Evolutionary conservation across 768 basidiomycete genomes (phyloP).

Genomic region (Auricularia sp.): DNA sequence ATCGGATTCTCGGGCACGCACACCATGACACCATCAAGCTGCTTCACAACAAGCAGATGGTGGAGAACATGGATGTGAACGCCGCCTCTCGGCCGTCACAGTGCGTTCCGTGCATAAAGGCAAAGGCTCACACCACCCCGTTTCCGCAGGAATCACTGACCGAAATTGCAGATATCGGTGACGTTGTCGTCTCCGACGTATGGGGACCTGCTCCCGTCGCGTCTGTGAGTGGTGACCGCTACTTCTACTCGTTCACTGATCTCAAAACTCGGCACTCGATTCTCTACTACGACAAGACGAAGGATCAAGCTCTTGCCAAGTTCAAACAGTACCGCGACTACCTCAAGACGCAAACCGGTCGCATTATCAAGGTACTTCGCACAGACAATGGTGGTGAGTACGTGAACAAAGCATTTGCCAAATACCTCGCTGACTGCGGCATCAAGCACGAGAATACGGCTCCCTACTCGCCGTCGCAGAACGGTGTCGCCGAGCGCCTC

Average conservation of each 20-base stretch:
- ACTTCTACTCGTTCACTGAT: not conserved
- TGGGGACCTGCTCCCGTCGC: not conserved
- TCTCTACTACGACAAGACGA: not conserved
- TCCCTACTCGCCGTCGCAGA: slow-evolving; percentile 29
- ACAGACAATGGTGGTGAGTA: slow-evolving; percentile 21
- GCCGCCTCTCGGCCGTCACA: not conserved
- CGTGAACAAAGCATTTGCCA: slow-evolving; percentile 6
- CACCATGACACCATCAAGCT: not conserved
- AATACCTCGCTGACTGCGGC: slow-evolving; percentile 12
- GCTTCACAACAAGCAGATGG: not conserved
- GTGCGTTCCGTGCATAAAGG: not conserved
- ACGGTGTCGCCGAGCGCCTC: slow-evolving; percentile 27
- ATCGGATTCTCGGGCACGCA: not conserved
- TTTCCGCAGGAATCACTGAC: not conserved
- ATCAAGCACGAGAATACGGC: slow-evolving; percentile 17
- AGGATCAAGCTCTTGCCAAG: not conserved
- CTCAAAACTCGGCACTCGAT: not conserved
- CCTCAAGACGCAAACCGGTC: not conserved
- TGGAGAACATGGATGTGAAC: not conserved
- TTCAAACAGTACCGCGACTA: not conserved
- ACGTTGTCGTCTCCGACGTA: not conserved
- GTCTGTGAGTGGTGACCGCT: not conserved
- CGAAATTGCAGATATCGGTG: not conserved
- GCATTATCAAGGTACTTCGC: slow-evolving; percentile 8
- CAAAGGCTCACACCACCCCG: not conserved